Conservation (phyloP, 495 filamentous ascomycete genomes). For the Penicillium odoratum region DNA sequence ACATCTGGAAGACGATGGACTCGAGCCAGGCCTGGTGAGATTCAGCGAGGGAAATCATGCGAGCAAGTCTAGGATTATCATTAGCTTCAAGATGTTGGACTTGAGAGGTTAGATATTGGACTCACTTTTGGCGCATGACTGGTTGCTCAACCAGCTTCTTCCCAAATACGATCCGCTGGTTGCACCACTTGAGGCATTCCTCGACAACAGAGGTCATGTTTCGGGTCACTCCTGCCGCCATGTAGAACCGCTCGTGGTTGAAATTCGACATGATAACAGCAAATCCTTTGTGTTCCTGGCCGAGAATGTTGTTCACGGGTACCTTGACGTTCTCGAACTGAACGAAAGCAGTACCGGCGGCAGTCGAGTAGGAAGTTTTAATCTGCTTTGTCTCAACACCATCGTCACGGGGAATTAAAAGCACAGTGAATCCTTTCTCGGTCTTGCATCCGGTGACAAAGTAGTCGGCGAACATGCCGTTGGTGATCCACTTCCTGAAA, state of each 20-base stretch:
- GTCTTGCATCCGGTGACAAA: constrained; percentile 83
- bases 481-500: constrained; percentile 81
- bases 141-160: constrained; percentile 82
- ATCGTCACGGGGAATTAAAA: constrained; percentile 72
- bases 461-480: constrained; percentile 81
- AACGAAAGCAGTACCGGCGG: constrained; percentile 78
- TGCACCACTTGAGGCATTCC: constrained; percentile 86
- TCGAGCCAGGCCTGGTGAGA: constrained; percentile 86
- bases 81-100: neutral
- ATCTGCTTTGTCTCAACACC: constrained; percentile 73
- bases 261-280: constrained; percentile 87
- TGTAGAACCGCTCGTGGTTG: constrained; percentile 78
- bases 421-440: constrained; percentile 76
- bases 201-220: constrained; percentile 69
- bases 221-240: constrained; percentile 64
- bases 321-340: constrained; percentile 88
- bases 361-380: constrained; percentile 81
- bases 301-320: constrained; percentile 74
- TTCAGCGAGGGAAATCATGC: constrained; percentile 83
- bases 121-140: constrained; percentile 77
- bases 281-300: constrained; percentile 85
- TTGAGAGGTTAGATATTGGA: neutral
- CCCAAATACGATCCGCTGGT: constrained; percentile 83
- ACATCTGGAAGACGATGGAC: constrained; percentile 84
- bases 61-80: constrained; percentile 58